These are phyloP conservation scores for Cordyceps pruinosa DNA, from an alignment of 2,329 filamentous ascomycete genomes.

Conservation along the genomic window DNA sequence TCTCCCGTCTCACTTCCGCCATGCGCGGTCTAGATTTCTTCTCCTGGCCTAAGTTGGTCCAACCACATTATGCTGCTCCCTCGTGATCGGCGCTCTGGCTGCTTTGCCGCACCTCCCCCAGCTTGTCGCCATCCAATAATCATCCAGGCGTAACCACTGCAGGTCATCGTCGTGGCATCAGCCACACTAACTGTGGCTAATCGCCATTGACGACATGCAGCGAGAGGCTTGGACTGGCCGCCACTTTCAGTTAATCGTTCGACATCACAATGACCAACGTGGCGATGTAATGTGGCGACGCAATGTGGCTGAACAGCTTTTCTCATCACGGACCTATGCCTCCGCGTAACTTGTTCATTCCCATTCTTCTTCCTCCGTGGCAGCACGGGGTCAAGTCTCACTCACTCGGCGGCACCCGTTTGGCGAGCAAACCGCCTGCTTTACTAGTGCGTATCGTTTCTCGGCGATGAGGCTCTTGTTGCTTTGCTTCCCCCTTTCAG, in stretches of 20 bases:
- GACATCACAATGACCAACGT: background rate
- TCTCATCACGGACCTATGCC: background rate
- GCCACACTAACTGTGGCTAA: slow-evolving; percentile 7
- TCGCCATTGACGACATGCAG: too few species aligned
- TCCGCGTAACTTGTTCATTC: background rate
- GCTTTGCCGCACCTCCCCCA: background rate
- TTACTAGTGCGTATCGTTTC: background rate
- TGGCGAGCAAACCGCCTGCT: background rate
- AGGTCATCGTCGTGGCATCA: too few species aligned
- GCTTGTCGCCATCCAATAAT: too few species aligned
- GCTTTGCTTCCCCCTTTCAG: background rate
- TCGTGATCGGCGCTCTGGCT: slow-evolving; percentile 1
- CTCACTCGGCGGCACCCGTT: background rate
- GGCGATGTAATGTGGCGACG: too few species aligned
- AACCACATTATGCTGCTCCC: background rate
- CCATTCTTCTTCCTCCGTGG: background rate
- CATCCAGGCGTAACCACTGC: too few species aligned
- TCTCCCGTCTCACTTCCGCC: too few species aligned
- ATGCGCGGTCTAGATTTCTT: background rate
- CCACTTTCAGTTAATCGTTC: background rate
- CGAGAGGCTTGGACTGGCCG: background rate
- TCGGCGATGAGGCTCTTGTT: background rate
- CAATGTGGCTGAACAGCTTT: background rate
- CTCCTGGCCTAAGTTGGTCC: background rate
- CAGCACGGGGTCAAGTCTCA: background rate